These are phyloP conservation scores for Tulasnella calospora DNA, from an alignment of 768 basidiomycete genomes.

Conservation along the genomic window DNA sequence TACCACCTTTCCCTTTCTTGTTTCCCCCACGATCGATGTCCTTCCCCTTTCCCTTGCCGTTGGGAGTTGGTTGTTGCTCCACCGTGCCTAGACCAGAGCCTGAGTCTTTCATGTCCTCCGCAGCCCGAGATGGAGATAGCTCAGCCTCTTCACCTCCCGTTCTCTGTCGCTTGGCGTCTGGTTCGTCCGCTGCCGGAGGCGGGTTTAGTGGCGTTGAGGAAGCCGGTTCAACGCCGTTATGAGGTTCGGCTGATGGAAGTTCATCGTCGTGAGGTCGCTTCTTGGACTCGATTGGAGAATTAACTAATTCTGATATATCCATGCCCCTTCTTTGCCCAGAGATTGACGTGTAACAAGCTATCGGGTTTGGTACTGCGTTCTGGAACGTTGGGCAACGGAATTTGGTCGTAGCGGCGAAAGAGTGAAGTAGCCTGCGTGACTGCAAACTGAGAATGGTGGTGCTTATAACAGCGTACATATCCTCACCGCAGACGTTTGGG, in stretches of 20 bases:
- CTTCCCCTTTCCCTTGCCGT: not conserved
- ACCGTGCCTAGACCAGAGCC: not conserved
- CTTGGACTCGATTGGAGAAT: not conserved
- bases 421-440: not conserved
- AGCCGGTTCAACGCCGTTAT: not conserved
- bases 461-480: not conserved
- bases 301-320: not conserved
- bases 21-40: not conserved
- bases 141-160: not conserved
- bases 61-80: not conserved
- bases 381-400: not conserved
- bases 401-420: not conserved
- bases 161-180: not conserved
- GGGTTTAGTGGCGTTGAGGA: not conserved
- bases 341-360: not conserved
- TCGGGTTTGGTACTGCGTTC: not conserved
- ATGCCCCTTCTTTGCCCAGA: not conserved
- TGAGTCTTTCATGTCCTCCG: not conserved
- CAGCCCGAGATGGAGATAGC: not conserved
- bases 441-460: not conserved
- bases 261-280: not conserved
- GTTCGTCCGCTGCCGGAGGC: not conserved
- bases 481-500: not conserved
- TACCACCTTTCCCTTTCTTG: constrained; percentile 4
- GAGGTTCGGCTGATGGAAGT: not conserved